These are phyloP conservation scores for Citrus mangshanensis DNA, from an alignment of 345 rosid genomes.

Conservation along the genomic window DNA sequence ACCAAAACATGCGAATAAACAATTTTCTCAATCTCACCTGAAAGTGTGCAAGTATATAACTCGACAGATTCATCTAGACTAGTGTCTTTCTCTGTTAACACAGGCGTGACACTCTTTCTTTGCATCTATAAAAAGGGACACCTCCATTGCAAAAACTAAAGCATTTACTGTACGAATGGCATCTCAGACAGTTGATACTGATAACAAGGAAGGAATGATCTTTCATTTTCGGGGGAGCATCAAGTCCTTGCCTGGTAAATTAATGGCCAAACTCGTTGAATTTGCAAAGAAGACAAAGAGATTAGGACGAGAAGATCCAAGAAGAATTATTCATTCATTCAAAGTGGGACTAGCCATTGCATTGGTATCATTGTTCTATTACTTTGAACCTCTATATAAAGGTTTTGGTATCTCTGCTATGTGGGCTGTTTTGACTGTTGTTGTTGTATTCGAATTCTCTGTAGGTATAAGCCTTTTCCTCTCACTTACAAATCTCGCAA, in stretches of 20 bases:
- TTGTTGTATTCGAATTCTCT: slow-evolving; percentile 42
- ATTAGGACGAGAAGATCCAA: slow-evolving; percentile 36
- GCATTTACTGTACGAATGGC: not conserved
- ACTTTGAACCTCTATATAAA: slow-evolving; percentile 27
- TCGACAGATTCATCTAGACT: not conserved
- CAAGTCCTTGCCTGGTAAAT: not conserved
- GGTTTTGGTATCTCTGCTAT: slow-evolving; percentile 39
- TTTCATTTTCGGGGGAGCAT: not conserved
- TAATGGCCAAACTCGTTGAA: not conserved
- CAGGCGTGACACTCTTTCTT: not conserved
- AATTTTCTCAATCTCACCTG: not conserved
- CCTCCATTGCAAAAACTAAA: not conserved
- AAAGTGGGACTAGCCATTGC: slow-evolving; percentile 39
- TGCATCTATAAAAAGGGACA: not conserved
- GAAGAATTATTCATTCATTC: slow-evolving; percentile 32
- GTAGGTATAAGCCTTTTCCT: slow-evolving; percentile 22
- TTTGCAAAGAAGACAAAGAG: slow-evolving; percentile 12
- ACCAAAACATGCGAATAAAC: not conserved
- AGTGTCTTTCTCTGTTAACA: not conserved
- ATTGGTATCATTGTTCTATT: slow-evolving; percentile 32
- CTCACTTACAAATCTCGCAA: not conserved
- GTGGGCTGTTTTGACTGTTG: slow-evolving; percentile 49
- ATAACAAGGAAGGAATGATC: not conserved
- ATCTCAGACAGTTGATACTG: not conserved
- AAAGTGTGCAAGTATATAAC: not conserved